Evolutionary conservation across 805 yeast genomes (phyloP).

Genomic region (Lipomyces sp.): DNA sequence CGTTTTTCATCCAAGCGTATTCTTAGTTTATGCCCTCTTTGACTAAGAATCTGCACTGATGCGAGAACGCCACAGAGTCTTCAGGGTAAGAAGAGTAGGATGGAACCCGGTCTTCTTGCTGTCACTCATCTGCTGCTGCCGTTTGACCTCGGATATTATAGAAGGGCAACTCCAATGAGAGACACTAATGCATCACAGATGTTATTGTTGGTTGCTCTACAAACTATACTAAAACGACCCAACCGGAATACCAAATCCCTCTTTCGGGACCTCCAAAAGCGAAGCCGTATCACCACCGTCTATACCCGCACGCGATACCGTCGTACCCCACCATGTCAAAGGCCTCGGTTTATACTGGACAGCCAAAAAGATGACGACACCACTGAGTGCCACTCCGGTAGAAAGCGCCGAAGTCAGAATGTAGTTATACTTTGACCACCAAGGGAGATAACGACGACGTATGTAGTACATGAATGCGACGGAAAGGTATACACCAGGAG

Average conservation of each 20-base stretch:
- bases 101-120: too few species aligned
- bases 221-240: slow-evolving; percentile 14
- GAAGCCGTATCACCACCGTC: slow-evolving; percentile 34
- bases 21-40: too few species aligned
- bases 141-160: too few species aligned
- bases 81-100: too few species aligned
- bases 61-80: too few species aligned
- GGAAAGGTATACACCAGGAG: slow-evolving; percentile 45
- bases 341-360: slow-evolving; percentile 51
- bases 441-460: slow-evolving; percentile 58
- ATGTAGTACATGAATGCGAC: slow-evolving; percentile 61
- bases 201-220: too few species aligned
- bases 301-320: slow-evolving; percentile 31
- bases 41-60: too few species aligned
- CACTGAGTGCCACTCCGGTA: slow-evolving; percentile 68
- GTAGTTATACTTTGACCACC: slow-evolving; percentile 81
- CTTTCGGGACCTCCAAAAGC: slow-evolving; percentile 39
- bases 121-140: too few species aligned
- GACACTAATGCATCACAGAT: too few species aligned
- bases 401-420: slow-evolving; percentile 68
- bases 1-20: too few species aligned
- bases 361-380: slow-evolving; percentile 60
- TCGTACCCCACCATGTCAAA: slow-evolving; percentile 70
- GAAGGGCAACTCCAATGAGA: too few species aligned
- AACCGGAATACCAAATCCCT: slow-evolving; percentile 48